Evolutionary conservation across 345 rosid species (phyloP).

Genomic region (Isatis tinctoria): DNA sequence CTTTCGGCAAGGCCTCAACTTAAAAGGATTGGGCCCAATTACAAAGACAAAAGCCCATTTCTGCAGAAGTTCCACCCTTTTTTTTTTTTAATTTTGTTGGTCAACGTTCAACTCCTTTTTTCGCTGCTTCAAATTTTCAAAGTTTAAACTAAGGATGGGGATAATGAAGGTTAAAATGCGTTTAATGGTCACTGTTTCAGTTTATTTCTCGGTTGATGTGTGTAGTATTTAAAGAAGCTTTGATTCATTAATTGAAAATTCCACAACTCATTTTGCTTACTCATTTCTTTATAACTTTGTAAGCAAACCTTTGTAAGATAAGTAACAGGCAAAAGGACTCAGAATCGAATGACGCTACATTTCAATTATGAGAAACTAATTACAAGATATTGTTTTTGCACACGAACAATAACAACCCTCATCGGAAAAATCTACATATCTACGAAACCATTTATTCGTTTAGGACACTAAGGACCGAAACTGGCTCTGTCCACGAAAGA

Average conservation of each 20-base stretch:
- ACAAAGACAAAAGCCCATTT: background rate
- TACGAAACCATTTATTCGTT: background rate
- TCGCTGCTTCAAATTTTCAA: too few species aligned
- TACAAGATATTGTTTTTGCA: background rate
- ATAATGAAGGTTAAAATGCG: background rate
- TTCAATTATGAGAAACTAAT: background rate
- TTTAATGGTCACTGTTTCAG: background rate
- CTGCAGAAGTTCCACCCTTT: background rate
- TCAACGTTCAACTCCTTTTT: background rate
- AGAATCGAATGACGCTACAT: background rate
- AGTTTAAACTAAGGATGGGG: background rate
- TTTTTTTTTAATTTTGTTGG: background rate
- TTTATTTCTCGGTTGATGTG: background rate
- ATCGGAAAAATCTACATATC: background rate
- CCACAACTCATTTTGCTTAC: background rate
- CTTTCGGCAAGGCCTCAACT: background rate
- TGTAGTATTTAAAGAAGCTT: background rate
- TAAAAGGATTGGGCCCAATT: background rate
- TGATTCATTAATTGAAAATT: background rate
- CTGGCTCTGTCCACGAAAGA: conserved; percentile 13
- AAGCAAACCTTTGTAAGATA: background rate
- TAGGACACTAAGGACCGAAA: conserved; percentile 18
- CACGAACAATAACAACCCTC: background rate
- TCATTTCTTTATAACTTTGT: background rate
- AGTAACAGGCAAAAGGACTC: background rate